phyloP scores from a whole-genome alignment of 1,139 yeast genomes.

The Diutina scorzettiae region DNA sequence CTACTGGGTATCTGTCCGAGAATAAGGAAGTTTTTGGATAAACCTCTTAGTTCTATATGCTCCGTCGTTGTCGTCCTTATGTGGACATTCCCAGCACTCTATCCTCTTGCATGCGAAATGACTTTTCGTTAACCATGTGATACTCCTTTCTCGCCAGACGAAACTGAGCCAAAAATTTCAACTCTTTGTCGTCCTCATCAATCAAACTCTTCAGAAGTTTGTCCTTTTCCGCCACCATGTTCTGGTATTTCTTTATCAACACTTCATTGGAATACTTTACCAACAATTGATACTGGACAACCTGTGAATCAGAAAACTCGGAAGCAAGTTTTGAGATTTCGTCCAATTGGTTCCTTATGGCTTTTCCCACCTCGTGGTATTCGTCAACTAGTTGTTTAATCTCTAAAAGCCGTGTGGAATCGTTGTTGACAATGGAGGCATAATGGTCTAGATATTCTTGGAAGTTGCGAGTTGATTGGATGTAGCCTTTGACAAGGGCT shows the following conservation, averaged over 20 bases:
- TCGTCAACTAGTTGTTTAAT: not conserved
- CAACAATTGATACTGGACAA: constrained; percentile 2
- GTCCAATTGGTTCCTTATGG: not conserved
- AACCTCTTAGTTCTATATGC: no score
- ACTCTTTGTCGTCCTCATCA: not conserved
- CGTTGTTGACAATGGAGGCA: not conserved
- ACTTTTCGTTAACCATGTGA: not conserved
- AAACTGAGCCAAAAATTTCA: not conserved
- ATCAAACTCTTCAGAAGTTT: not conserved
- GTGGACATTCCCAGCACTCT: constrained; percentile 1
- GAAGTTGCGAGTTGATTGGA: not conserved
- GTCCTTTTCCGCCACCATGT: not conserved
- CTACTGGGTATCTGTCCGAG: no score
- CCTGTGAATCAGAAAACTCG: not conserved
- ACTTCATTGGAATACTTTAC: not conserved
- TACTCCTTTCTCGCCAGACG: not conserved
- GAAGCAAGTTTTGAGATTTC: not conserved
- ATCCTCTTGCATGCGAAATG: not conserved
- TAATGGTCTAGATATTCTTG: not conserved
- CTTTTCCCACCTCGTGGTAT: not conserved
- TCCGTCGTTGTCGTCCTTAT: no score
- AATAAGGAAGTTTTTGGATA: no score
- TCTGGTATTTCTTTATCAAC: not conserved
- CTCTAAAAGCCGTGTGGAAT: not conserved
- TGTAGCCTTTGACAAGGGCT: not conserved